Base-by-base conservation (phyloP, 805 yeast species). In the Komagataella kurtzmanii region DNA sequence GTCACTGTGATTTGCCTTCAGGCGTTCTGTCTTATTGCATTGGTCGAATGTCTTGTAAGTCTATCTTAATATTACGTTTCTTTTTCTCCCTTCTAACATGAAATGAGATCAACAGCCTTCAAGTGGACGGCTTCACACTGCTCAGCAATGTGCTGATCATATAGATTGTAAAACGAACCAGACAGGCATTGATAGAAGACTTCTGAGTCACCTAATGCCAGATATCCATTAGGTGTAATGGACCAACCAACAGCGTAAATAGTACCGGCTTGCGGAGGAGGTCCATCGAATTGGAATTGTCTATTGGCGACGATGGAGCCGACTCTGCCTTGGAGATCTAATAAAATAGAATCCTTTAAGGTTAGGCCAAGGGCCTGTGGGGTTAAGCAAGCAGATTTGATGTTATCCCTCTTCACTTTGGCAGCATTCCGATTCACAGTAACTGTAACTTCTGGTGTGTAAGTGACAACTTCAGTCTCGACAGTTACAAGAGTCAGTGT, bases 221-320 rank as follows among this genome's bases (percentile, higher is more conserved):
- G 75, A 67, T 78, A 79, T 18, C 75, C 82, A 56, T 75, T 76
- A 56, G 62, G 59, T 50, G 77, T 70, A 54, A 79, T 71, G 50
- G 80, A 72, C 84, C 83, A 78, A 54, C 84, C 83, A 48, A 75
- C 77, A 56, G 85, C 83, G 61, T 74, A 77, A 59, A 80, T 75
- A 54, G 85, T 74, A 67, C 85, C 86, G 40, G 85, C 87, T 74
- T 84, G 91, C 62, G 90, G 89, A 70, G 86, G 83, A 53, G 86
- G 86, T 64, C 87, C 87, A 64, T 83, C 87, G 63, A 81, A 81
- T 70, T 81, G 88, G 76, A 82, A 80, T 72, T 84, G 91, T 73
- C 85, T 75, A 81, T 83, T 84, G 51, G 89, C 81, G 59, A 84
- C 91, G 68, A 84, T 82, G 50, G 88, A 77, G 59, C 90, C 90